Evolutionary conservation across 2,329 filamentous ascomycete species (phyloP), one percentile per base, ranked within the genome.

Genomic region (Aspergillus pseudoglaucus): DNA sequence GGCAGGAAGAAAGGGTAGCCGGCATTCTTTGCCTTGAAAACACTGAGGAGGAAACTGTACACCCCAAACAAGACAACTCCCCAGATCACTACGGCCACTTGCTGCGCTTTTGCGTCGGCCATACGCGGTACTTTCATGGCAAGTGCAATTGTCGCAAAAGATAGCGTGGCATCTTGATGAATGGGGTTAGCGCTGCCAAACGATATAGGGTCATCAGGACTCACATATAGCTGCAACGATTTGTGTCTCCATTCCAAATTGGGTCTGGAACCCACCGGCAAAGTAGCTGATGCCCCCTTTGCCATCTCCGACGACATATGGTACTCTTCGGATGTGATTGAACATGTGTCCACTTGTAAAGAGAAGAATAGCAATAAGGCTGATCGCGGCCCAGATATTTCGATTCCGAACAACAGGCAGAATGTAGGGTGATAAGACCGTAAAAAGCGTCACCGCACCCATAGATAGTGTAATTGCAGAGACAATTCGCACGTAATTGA

Each of bases 261-360:
- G 93, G 66, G 83, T 95, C 68, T 91, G 89, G 71, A 98, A 98
- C 1, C 93, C 91, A 35, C 79, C 79, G 3, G 91, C 88, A 69
- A 98, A 93, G 69, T 97, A 97, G 63, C 73, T 87, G 53, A 98
- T 81, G 4, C 90, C 90, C 15, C 93, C 93, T 47, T 80, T 83
- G 33, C 89, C 88, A 65, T 97, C 84, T 38, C 86, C 87, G 38
- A 83, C 78, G 27, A 97, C 89, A 60, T 98, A 98, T 2, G 93
- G 93, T 2, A 94, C 88, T 68, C 93, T 91, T 59, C 94, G 83
- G 64, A 98, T 98, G 65, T 96, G 90, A 70, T 97, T 98, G 79
- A 94, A 98, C 94, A 98, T 98, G 72, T 97, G 90, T 35, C 93
- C 94, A 59, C 87, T 93, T 42, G 87, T 96, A 73, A 97, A 98